phyloP scores from a whole-genome alignment of 2,329 filamentous ascomycete genomes.

The Dactylellina parvicollis region DNA sequence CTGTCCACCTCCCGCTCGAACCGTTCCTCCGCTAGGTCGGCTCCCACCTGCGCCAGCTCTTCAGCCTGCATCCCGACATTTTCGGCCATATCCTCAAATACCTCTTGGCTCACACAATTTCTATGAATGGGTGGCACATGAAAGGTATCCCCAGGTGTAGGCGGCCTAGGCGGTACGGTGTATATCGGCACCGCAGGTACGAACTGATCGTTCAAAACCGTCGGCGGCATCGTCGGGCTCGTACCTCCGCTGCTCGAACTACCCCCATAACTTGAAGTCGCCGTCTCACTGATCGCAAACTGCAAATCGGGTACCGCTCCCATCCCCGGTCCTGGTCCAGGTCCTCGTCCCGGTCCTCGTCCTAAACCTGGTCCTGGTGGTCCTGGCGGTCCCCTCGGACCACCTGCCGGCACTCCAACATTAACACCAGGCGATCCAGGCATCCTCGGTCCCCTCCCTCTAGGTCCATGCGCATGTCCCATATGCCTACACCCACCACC shows the following conservation, averaged over 20 bases:
- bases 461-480: too few species aligned
- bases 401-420: background rate
- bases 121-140: background rate
- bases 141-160: background rate
- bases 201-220: background rate
- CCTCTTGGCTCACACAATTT: conserved; percentile 13
- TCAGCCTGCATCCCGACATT: background rate
- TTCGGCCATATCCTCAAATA: conserved; percentile 11
- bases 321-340: background rate
- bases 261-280: conserved; percentile 7
- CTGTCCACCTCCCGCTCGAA: background rate
- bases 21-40: conserved; percentile 1
- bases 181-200: background rate
- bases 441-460: too few species aligned
- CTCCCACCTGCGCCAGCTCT: background rate
- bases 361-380: background rate
- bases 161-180: background rate
- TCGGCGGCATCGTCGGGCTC: conserved; percentile 10
- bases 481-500: background rate
- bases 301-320: conserved; percentile 3
- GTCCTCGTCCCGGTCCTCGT: background rate
- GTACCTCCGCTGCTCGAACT: conserved; percentile 8
- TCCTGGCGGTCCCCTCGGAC: background rate
- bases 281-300: conserved; percentile 1
- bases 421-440: background rate